Evolutionary conservation across 805 yeast species (phyloP), one percentile per base, ranked within the genome.

Genomic region (Nakazawaea pomicola): DNA sequence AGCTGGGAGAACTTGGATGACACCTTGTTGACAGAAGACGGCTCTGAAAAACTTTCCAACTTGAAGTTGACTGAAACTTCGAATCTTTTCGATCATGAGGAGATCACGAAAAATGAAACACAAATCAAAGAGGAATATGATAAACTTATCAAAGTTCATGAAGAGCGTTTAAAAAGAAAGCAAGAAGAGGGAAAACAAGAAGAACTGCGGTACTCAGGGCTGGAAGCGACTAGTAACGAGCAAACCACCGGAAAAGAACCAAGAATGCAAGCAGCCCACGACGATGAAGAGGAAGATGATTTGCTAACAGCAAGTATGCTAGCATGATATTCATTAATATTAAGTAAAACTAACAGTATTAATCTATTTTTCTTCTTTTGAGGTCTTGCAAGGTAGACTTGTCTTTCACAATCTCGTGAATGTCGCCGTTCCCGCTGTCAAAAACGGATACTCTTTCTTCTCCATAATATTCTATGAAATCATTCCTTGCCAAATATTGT

Each of bases 1-100:
- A 80, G 79, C 45, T 88, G 95, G 95, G 71, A 74, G 24, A 72
- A 62, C 12, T 43, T 62, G 25, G 23, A 37, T 27, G 30, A 45
- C 7, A 17, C 14, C 8, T 30, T 37, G 9, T 12, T 32, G 17
- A 20, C 50, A 51, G 36, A 51, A 51, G 15, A 28, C 14, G 6
- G 14, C 7, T 3, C n/a, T 12, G 16, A 28, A 28, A 12, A n/a
- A 8, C n/a, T n/a, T 8, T 28, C 38, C 7, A 34, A 29, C 11
- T 24, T 29, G 35, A 24, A 53, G 52, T 34, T 50, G 47, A 33
- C 40, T 55, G 40, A 46, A 42, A 19, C 57, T 51, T 20, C 52
- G 47, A 38, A 54, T 50, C 40, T 54, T 8, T 55, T 60, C 42
- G 36, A 49, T 6, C 47, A 51, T 36, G 51, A 53, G 16, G 59